Evolutionary conservation across 2,329 filamentous ascomycete genomes (phyloP).

Genomic region (Knoxdaviesia proteae): DNA sequence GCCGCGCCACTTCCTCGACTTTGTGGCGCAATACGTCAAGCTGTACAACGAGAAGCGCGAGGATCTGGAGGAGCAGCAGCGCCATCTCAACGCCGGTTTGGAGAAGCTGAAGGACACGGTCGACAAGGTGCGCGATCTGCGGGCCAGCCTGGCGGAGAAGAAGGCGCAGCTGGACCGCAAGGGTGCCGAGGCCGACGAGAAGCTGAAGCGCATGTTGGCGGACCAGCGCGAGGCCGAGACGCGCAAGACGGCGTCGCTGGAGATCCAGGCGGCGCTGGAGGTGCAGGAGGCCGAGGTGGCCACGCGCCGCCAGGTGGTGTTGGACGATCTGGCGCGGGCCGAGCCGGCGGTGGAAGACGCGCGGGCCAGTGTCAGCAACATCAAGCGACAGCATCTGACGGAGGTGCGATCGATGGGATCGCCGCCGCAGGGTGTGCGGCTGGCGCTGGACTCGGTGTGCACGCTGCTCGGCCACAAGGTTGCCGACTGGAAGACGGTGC

Average conservation of each 20-base stretch:
- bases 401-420: conserved; percentile 96
- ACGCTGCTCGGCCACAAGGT: conserved; percentile 81
- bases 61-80: conserved; percentile 94
- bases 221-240: conserved; percentile 91
- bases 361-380: conserved; percentile 91
- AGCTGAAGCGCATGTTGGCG: conserved; percentile 88
- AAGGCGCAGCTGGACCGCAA: conserved; percentile 84
- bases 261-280: conserved; percentile 73
- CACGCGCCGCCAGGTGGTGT: conserved; percentile 60
- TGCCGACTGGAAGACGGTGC: conserved; percentile 77
- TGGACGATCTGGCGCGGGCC: conserved; percentile 71
- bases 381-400: conserved; percentile 90
- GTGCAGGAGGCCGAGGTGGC: conserved; percentile 81
- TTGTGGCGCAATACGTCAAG: conserved; percentile 92
- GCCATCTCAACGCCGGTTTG: conserved; percentile 91
- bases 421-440: conserved; percentile 72
- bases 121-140: conserved; percentile 85
- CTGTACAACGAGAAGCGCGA: conserved; percentile 97
- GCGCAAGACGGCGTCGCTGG: conserved; percentile 67
- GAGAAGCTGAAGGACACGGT: conserved; percentile 95
- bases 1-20: conserved; percentile 91
- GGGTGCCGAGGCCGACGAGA: conserved; percentile 89
- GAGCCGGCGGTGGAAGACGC: conserved; percentile 87
- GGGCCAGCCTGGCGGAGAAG: conserved; percentile 81
- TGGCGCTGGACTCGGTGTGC: conserved; percentile 91